A percentile compares a stretch with the other conserved stretches of the same genome.
Evolutionary conservation across 192 early-diverging fungal species (phyloP).

Genomic region (Gigaspora rosea): DNA sequence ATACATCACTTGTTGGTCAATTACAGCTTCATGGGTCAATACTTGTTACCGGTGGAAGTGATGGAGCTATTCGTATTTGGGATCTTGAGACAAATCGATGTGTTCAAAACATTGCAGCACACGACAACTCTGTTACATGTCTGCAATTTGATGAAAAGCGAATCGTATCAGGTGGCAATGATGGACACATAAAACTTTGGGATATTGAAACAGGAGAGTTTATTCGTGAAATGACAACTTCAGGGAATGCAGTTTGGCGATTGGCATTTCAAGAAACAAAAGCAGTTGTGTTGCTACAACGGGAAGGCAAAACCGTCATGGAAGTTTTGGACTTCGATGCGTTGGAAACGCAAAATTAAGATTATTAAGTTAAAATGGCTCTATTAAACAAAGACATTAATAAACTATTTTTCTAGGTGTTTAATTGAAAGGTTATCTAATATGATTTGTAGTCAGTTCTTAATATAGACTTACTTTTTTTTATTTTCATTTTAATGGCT

Average conservation of each 20-base stretch:
- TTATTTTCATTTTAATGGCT: no score
- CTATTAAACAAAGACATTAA: no score
- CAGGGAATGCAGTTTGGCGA: constrained; percentile 88
- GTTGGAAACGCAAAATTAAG: neutral
- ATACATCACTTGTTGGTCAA: constrained; percentile 92
- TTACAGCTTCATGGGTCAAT: constrained; percentile 76
- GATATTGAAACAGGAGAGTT: constrained; percentile 83
- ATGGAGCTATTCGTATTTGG: constrained; percentile 92
- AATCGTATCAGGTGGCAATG: constrained; percentile 88
- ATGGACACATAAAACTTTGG: constrained; percentile 94
- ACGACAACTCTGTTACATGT: constrained; percentile 90
- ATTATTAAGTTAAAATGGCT: no score
- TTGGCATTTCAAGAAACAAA: constrained; percentile 56
- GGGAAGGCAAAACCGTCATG: constrained; percentile 64
- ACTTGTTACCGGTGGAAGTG: constrained; percentile 91
- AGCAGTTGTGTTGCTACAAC: constrained; percentile 58
- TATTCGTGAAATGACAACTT: constrained; percentile 76
- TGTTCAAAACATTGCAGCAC: constrained; percentile 65
- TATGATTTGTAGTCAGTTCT: no score
- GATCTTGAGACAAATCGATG: constrained; percentile 63
- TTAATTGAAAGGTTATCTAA: no score
- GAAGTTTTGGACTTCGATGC: constrained; percentile 72
- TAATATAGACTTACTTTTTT: no score
- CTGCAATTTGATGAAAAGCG: constrained; percentile 92
- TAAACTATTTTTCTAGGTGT: no score